Evolutionary conservation across 495 filamentous ascomycete species (phyloP).

Genomic region (Copromyces sp.): DNA sequence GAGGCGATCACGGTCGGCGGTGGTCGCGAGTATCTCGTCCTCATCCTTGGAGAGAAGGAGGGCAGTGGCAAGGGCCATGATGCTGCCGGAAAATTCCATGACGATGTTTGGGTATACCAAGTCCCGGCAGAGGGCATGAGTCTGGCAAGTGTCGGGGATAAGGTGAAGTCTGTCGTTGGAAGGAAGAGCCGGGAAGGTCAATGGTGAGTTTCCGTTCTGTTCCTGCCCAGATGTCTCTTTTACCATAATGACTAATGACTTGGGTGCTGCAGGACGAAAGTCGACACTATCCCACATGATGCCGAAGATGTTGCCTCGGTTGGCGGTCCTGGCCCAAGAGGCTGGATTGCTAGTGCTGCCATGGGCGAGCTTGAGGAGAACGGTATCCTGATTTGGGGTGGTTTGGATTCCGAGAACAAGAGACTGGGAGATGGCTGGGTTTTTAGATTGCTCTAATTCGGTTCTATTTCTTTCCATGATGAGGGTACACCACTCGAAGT

Average conservation of each 20-base stretch:
- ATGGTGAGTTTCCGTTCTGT: constrained; percentile 26
- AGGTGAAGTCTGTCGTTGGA: constrained; percentile 42
- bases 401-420: constrained; percentile 32
- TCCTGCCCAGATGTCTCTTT: not conserved
- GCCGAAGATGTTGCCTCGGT: constrained; percentile 33
- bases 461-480: constrained; percentile 9
- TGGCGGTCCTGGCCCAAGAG: constrained; percentile 33
- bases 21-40: constrained; percentile 50
- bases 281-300: constrained; percentile 31
- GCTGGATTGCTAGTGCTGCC: constrained; percentile 37
- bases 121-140: constrained; percentile 41
- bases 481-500: not conserved
- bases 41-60: constrained; percentile 58
- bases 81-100: constrained; percentile 57
- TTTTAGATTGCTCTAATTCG: constrained; percentile 26
- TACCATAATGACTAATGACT: not conserved
- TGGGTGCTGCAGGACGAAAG: constrained; percentile 15
- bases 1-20: constrained; percentile 39
- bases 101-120: constrained; percentile 68
- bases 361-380: constrained; percentile 41
- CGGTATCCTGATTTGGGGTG: constrained; percentile 43
- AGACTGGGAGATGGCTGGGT: constrained; percentile 47
- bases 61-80: constrained; percentile 51
- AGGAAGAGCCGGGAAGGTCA: constrained; percentile 39
- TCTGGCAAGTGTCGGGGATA: constrained; percentile 42